These are phyloP conservation scores for Sporothrix humicola DNA, from an alignment of 2,329 filamentous ascomycete species.

Conservation along the genomic window DNA sequence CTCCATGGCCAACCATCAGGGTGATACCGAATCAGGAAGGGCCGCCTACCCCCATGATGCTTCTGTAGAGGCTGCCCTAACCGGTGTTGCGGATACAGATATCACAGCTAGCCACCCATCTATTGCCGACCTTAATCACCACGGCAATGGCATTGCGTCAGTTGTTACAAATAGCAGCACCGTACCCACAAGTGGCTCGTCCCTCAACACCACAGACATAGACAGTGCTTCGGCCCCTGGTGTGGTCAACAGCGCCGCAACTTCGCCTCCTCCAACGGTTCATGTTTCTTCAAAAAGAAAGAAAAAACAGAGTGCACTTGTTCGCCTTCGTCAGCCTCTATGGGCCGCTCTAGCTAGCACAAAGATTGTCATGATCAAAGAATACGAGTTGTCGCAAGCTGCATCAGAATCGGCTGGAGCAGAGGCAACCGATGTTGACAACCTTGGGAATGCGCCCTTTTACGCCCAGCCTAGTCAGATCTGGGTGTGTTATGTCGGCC, in stretches of 20 bases:
- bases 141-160: background rate
- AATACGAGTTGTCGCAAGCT: slow-evolving; percentile 81
- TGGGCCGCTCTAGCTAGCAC: slow-evolving; percentile 95
- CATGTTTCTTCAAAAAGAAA: slow-evolving; percentile 75
- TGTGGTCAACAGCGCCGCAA: background rate
- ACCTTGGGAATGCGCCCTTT: slow-evolving; percentile 76
- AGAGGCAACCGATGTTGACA: slow-evolving; percentile 76
- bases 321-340: slow-evolving; percentile 86
- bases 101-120: too few relatives aligned
- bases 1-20: slow-evolving; percentile 53
- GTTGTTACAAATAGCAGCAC: background rate
- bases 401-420: slow-evolving; percentile 74
- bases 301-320: slow-evolving; percentile 88
- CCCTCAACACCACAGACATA: background rate
- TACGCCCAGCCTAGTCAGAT: slow-evolving; percentile 72
- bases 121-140: background rate
- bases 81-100: slow-evolving; percentile 52
- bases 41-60: slow-evolving; percentile 46
- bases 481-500: slow-evolving; percentile 80
- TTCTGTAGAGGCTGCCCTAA: slow-evolving; percentile 54
- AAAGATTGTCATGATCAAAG: slow-evolving; percentile 94
- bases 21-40: slow-evolving; percentile 69
- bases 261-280: background rate
- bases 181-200: background rate
- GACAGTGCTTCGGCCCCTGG: background rate